These are phyloP conservation scores for Myrmaecium sp. DNA, from an alignment of 2,329 filamentous ascomycete genomes.

Conservation along the genomic window DNA sequence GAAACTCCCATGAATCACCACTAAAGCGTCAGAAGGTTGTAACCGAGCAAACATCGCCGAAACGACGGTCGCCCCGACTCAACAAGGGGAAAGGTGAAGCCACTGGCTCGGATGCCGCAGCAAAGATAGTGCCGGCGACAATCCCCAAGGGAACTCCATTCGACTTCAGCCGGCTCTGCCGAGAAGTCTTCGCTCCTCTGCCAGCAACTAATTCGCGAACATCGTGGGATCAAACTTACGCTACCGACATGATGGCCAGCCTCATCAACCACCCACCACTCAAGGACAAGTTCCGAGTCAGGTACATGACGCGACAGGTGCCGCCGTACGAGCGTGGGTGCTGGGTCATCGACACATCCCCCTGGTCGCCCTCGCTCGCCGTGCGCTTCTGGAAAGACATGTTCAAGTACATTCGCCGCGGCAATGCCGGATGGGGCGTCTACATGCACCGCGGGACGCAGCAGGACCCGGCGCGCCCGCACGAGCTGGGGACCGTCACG, in stretches of 20 bases:
- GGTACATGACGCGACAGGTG: constrained; percentile 27
- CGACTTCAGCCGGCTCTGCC: constrained; percentile 1
- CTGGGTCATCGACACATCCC: constrained; percentile 48
- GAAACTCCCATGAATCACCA: not conserved
- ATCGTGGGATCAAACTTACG: constrained; percentile 1
- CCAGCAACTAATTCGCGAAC: constrained; percentile 5
- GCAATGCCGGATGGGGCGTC: constrained; percentile 50
- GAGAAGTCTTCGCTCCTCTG: constrained; percentile 12
- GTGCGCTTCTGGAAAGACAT: constrained; percentile 45
- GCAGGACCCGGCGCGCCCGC: constrained; percentile 2
- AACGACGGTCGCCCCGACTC: not conserved
- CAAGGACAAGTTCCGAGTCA: constrained; percentile 12
- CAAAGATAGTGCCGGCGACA: not conserved
- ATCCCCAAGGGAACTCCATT: not conserved
- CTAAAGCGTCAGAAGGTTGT: not conserved
- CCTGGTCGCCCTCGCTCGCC: constrained; percentile 35
- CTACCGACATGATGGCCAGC: constrained; percentile 8
- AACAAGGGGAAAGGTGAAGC: not conserved
- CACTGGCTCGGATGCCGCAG: not conserved
- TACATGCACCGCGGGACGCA: constrained; percentile 30
- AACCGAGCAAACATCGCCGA: too few relatives aligned
- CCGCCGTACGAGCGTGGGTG: constrained; percentile 54
- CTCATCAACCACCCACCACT: constrained; percentile 12
- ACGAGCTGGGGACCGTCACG: constrained; percentile 30
- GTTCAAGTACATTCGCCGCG: constrained; percentile 39